Evolutionary conservation across 2,329 filamentous ascomycete species (phyloP).

Genomic region (Grosmannia serpens): DNA sequence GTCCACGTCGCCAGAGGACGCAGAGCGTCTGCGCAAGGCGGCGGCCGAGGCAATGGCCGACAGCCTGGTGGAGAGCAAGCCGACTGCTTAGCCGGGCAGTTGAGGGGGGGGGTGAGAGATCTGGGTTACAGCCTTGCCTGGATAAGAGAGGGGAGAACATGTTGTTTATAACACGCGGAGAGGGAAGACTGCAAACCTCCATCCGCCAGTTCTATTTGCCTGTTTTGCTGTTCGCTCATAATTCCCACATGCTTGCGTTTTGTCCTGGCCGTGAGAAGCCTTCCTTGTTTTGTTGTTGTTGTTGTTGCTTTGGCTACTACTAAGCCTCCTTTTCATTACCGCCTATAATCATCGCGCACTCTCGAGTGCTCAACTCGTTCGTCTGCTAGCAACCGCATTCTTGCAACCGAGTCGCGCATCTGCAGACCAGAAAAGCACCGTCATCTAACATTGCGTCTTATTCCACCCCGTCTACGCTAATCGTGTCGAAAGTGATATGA

Average conservation of each 20-base stretch:
- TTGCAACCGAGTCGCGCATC: not conserved
- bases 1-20: slow-evolving; percentile 10
- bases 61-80: slow-evolving; percentile 15
- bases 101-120: not conserved
- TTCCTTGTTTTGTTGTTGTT: not conserved
- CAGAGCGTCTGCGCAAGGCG: slow-evolving; percentile 16
- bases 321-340: not conserved
- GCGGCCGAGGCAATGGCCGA: slow-evolving; percentile 17
- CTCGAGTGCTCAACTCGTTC: not conserved
- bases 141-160: not conserved
- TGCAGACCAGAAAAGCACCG: not conserved
- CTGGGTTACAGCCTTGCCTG: not conserved
- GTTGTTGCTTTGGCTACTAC: not conserved
- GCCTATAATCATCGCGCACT: not conserved
- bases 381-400: not conserved
- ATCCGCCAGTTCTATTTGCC: not conserved
- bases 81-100: slow-evolving; percentile 3
- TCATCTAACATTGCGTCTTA: not conserved
- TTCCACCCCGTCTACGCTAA: not conserved
- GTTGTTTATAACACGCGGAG: not conserved
- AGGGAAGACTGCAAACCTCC: not conserved
- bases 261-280: not conserved
- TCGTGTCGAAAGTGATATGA: not conserved
- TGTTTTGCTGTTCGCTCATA: not conserved
- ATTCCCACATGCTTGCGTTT: not conserved